A percentile compares a stretch with the other conserved stretches of the same genome.
Evolutionary conservation across 495 filamentous ascomycete genomes (phyloP).

Genomic region (Daldinia caldariorum): DNA sequence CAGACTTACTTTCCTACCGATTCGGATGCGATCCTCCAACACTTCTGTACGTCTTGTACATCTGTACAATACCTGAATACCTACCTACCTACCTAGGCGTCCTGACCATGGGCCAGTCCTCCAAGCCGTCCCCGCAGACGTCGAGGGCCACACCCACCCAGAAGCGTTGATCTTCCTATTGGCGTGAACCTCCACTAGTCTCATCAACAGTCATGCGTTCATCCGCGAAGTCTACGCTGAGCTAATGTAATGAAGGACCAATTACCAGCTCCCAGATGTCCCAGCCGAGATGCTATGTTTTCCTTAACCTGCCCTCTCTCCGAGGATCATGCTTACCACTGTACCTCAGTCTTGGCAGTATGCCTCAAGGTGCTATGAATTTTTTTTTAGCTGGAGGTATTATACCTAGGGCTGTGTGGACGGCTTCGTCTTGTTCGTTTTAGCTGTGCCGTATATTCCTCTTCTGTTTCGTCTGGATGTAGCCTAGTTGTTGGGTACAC

Average conservation of each 20-base stretch:
- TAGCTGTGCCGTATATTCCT: conserved; percentile 25
- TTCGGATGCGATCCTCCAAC: conserved; percentile 51
- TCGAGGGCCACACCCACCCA: conserved; percentile 51
- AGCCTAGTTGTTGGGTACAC: conserved; percentile 17
- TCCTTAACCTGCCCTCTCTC: conserved; percentile 44
- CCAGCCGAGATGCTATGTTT: conserved; percentile 57
- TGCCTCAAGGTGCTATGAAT: conserved; percentile 5
- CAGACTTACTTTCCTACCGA: conserved; percentile 51
- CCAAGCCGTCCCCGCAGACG: conserved; percentile 48
- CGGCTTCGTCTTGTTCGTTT: conserved; percentile 17
- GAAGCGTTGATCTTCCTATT: conserved; percentile 51
- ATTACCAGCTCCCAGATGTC: conserved; percentile 52
- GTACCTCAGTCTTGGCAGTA: conserved; percentile 32
- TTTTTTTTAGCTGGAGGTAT: conserved; percentile 11
- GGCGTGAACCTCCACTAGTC: conserved; percentile 49
- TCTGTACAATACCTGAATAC: conserved; percentile 4
- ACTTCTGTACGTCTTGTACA: conserved; percentile 31
- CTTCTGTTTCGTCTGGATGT: conserved; percentile 27
- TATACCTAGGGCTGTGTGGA: conserved; percentile 16
- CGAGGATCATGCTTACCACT: conserved; percentile 40
- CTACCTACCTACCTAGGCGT: conserved; percentile 4
- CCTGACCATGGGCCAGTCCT: conserved; percentile 36
- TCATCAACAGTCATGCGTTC: conserved; percentile 61
- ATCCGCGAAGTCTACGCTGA: conserved; percentile 57
- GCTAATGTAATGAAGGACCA: conserved; percentile 55